phyloP scores from a whole-genome alignment of 331 rosid genomes.

The Rosa hybrid region DNA sequence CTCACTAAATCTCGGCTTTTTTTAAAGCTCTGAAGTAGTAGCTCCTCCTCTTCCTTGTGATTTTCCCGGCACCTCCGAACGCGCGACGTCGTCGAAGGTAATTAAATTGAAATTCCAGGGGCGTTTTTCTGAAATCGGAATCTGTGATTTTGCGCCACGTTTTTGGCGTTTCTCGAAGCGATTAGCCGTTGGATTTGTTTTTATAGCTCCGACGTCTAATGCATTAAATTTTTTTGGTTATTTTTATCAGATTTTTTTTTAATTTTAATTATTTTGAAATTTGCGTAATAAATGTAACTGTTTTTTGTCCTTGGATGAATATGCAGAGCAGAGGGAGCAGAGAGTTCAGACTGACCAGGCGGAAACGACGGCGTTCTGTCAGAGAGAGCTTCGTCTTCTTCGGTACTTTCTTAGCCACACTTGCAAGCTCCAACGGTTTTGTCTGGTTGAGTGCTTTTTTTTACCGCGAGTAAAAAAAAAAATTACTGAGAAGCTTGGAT shows the following conservation, averaged over 20 bases:
- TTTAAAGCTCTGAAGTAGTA: neutral
- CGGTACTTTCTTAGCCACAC: neutral
- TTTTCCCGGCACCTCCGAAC: too few relatives aligned
- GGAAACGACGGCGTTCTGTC: constrained; percentile 24
- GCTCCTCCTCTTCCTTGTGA: neutral
- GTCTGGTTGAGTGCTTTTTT: neutral
- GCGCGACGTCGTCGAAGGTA: too few relatives aligned
- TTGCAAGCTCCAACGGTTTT: constrained; percentile 24
- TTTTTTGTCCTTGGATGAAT: neutral
- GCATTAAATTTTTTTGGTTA: constrained; percentile 15
- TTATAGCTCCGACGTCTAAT: constrained; percentile 10
- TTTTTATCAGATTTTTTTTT: neutral
- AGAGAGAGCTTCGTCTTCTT: constrained; percentile 11
- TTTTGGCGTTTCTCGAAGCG: constrained; percentile 5
- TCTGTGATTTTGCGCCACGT: constrained; percentile 3
- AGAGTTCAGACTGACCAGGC: constrained; percentile 29
- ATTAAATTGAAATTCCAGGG: too few relatives aligned
- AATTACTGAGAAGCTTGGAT: constrained; percentile 2
- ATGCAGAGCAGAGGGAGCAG: constrained; percentile 13
- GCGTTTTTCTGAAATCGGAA: neutral
- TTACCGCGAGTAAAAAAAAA: neutral
- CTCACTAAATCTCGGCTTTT: constrained; percentile 25
- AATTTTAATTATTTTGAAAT: neutral
- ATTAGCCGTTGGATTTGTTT: constrained; percentile 23
- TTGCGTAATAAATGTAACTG: neutral